Evolutionary conservation across 1,139 yeast genomes (phyloP).

Genomic region (Yamadazyma buinensis): DNA sequence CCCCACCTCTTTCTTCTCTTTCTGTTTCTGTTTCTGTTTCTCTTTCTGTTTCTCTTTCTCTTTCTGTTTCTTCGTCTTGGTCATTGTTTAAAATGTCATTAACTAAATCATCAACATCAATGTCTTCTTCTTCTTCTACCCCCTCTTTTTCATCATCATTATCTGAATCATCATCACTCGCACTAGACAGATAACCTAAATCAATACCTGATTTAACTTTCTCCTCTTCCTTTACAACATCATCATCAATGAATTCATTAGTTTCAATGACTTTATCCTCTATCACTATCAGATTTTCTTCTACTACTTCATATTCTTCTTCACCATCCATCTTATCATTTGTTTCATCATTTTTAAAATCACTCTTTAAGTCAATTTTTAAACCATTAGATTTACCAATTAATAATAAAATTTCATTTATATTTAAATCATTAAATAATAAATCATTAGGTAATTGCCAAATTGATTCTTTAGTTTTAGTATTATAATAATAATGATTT

Average conservation of each 20-base stretch:
- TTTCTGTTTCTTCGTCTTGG: slow-evolving; percentile 5
- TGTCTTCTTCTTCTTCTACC: neutral
- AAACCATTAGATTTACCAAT: slow-evolving; percentile 32
- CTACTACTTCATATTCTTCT: neutral
- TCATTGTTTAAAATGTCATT: slow-evolving; percentile 8
- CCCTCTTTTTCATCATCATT: neutral
- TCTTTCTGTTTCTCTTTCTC: slow-evolving; percentile 2
- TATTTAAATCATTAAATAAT: slow-evolving; percentile 14
- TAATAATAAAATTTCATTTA: slow-evolving; percentile 28
- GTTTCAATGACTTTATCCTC: slow-evolving; percentile 13
- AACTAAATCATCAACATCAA: slow-evolving; percentile 9
- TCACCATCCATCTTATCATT: neutral
- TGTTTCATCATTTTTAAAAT: neutral
- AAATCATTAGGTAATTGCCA: slow-evolving; percentile 13
- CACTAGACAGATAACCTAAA: slow-evolving; percentile 7
- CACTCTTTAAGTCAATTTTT: slow-evolving; percentile 6
- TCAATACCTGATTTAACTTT: neutral
- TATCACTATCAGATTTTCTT: neutral
- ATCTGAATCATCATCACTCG: slow-evolving; percentile 1
- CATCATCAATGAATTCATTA: slow-evolving; percentile 17
- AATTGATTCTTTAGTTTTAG: slow-evolving; percentile 1
- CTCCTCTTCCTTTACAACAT: slow-evolving; percentile 4
- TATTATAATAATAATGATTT: slow-evolving; percentile 13
- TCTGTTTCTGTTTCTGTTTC: neutral
- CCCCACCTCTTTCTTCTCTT: slow-evolving; percentile 10